Conservation (phyloP, 106 monocot species). For the Agapanthus africanus region DNA sequence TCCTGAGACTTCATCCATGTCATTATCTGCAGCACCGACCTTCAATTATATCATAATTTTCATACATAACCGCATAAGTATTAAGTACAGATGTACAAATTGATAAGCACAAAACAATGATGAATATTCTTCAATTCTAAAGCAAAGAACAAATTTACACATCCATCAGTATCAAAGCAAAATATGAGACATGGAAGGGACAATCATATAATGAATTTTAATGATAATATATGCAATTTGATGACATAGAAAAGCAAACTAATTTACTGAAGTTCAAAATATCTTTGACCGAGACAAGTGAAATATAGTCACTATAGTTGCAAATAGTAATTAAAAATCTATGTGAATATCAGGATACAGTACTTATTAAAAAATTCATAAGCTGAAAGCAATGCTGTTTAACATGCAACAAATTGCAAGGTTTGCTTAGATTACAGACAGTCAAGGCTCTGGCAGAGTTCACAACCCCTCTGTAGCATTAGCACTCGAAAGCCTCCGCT, state of each 20-base stretch:
- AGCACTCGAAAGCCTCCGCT: conserved; percentile 42
- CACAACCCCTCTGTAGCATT: conserved; percentile 42
- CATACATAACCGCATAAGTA: background rate
- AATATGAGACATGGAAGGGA: background rate
- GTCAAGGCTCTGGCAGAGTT: too few species aligned
- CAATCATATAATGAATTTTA: background rate
- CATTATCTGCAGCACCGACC: conserved; percentile 48
- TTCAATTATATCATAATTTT: background rate
- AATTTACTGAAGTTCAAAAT: too few species aligned
- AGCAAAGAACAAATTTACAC: background rate
- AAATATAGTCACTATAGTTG: too few species aligned
- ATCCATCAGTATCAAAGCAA: background rate
- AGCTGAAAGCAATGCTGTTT: too few species aligned
- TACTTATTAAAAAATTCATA: too few species aligned
- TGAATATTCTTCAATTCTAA: background rate
- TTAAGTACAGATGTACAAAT: background rate
- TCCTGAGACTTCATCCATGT: conserved; percentile 56
- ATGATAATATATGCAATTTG: too few species aligned
- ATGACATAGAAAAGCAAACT: too few species aligned
- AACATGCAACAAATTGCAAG: too few species aligned
- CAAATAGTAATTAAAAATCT: too few species aligned
- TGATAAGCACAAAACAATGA: background rate
- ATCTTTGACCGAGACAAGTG: too few species aligned
- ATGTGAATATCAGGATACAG: too few species aligned
- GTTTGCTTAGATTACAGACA: too few species aligned